A percentile compares a stretch with the other conserved stretches of the same genome.
Evolutionary conservation across 2,329 filamentous ascomycete genomes (phyloP).

Genomic region (Alternaria sp.): DNA sequence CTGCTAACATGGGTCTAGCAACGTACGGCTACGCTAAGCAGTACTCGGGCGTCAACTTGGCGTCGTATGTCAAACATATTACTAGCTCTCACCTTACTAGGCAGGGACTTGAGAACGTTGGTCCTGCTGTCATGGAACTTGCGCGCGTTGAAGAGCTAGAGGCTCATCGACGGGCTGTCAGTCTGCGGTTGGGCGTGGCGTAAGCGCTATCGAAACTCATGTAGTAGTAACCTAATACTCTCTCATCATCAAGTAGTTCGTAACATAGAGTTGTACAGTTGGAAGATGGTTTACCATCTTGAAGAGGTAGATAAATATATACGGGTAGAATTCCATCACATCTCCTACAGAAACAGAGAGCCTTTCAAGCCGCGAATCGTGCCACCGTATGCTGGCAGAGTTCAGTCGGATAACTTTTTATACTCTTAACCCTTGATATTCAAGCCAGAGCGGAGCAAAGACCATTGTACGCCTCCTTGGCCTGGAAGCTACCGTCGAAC

Average conservation of each 20-base stretch:
- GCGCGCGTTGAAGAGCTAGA: constrained; percentile 94
- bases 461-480: constrained; percentile 54
- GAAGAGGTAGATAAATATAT: constrained; percentile 3
- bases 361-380: neutral
- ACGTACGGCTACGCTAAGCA: constrained; percentile 99
- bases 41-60: constrained; percentile 96
- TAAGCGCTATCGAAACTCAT: neutral
- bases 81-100: constrained; percentile 90
- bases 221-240: neutral
- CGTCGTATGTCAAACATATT: constrained; percentile 97
- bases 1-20: constrained; percentile 61
- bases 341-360: constrained; percentile 2
- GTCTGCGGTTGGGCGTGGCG: constrained; percentile 64
- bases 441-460: constrained; percentile 30
- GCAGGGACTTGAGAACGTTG: constrained; percentile 85
- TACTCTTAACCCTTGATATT: neutral
- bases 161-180: constrained; percentile 81
- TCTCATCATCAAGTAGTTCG: neutral
- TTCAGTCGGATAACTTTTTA: neutral
- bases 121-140: constrained; percentile 89
- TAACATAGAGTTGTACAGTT: neutral
- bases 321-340: constrained; percentile 6
- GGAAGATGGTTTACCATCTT: neutral
- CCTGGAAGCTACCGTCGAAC: constrained; percentile 53
- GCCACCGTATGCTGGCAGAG: neutral